Base-by-base conservation (phyloP, 805 yeast genomes). In the Starmerella powellii region DNA sequence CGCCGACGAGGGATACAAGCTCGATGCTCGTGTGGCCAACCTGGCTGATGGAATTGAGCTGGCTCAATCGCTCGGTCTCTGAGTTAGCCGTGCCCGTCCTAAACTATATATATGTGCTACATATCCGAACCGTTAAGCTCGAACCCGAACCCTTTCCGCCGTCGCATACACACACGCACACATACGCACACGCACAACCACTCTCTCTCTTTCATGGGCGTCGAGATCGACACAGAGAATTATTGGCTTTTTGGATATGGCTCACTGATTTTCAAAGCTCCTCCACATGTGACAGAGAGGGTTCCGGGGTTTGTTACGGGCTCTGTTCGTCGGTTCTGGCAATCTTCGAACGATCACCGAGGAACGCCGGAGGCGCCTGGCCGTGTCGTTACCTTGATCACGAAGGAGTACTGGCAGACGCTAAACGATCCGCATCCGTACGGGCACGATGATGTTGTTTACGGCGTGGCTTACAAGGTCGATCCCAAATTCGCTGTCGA, bases 351-450 rank as follows among this genome's bases (percentile, higher is more conserved):
- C 19, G 96, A 87, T 58, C 95, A 88, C 59, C 63, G 96, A 40
- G 96, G 96, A 1, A 80, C 93, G 0, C 85, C 84, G 0, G 82
- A 74, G 43, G 57, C 63, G n/a, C 94, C 94, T 1, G 97, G 97
- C 0, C 62, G 96, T 27, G 96, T 87, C 1, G 95, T 74, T 8
- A 87, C 96, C 0, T 63, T 87, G 35, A 66, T 87, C 1, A 72
- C 86, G 8, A 64, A 72, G 34, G 69, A 70, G 6, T 55, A 53
- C 50, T 64, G 68, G 68, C 76, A 74, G 44, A 66, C 80, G 15
- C 56, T 71, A 20, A 40, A 52, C 2, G 65, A 73, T 46, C 64
- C 66, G 13, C 63, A 63, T 41, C 61, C 59, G 4, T 54, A 55
- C 23, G 59, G 52, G 3, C 58, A 56, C 21, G 66, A 70, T 4